Evolutionary conservation across 306 rosid species (phyloP).

Genomic region (Dicorynia guianensis): DNA sequence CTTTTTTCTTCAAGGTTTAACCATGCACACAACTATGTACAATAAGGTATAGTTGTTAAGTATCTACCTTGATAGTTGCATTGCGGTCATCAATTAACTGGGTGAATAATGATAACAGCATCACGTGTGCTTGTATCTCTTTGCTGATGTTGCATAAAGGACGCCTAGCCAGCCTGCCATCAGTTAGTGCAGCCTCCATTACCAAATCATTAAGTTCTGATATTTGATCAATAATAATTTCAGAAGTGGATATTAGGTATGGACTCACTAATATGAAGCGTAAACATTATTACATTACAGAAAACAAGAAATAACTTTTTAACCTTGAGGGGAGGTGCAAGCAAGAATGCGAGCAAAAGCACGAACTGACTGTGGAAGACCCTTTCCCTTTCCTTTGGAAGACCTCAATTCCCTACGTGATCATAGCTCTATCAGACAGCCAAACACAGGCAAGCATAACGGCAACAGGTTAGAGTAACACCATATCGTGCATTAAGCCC

Average conservation of each 20-base stretch:
- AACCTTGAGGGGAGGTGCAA: slow-evolving; percentile 64
- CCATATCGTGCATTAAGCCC: slow-evolving; percentile 21
- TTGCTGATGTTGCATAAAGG: slow-evolving; percentile 59
- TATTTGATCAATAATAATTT: slow-evolving; percentile 40
- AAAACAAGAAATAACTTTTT: background rate
- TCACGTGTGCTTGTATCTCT: slow-evolving; percentile 74
- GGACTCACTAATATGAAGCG: slow-evolving; percentile 12
- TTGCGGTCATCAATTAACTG: slow-evolving; percentile 52
- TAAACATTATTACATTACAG: slow-evolving; percentile 8
- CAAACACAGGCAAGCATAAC: slow-evolving; percentile 42
- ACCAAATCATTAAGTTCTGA: slow-evolving; percentile 65
- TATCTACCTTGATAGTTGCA: slow-evolving; percentile 60
- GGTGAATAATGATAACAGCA: slow-evolving; percentile 55
- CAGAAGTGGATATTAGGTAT: slow-evolving; percentile 29
- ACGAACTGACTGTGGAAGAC: slow-evolving; percentile 80
- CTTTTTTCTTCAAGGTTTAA: slow-evolving; percentile 12
- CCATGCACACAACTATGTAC: slow-evolving; percentile 26
- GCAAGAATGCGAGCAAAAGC: slow-evolving; percentile 76
- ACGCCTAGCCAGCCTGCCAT: slow-evolving; percentile 81
- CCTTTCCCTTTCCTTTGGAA: slow-evolving; percentile 67
- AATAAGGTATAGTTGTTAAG: slow-evolving; percentile 10
- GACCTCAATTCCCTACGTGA: slow-evolving; percentile 69
- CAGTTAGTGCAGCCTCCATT: slow-evolving; percentile 66
- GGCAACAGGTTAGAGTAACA: slow-evolving; percentile 43
- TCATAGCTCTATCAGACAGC: slow-evolving; percentile 47